Base-by-base conservation (phyloP, 2,329 filamentous ascomycete species). In the Venturia effusa region DNA sequence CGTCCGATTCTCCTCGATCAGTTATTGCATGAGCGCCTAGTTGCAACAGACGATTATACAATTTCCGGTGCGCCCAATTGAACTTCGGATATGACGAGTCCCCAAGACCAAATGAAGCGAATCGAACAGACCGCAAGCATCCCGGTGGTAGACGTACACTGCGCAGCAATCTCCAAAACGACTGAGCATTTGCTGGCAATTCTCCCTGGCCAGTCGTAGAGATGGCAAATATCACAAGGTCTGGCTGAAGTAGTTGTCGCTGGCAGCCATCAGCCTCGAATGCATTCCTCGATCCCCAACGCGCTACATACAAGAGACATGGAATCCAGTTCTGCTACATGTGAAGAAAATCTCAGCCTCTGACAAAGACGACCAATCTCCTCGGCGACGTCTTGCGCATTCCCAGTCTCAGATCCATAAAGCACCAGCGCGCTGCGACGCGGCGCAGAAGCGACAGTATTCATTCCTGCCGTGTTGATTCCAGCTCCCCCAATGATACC, bases 201-300 rank as follows among this genome's bases (percentile, higher is more conserved):
- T 97, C 92, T 6, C 94, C 94, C 76, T 99, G 93, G 5, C 94
- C 94, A 0, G 94, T 96, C 0, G 94, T 99, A 5, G 94, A 95
- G 24, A 95, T 80, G 66, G 91, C 86, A 70, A 99, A 89, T 61
- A 97, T 79, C 32, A 91, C 84, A 24, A 93, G 75, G 0, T 76
- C 72, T 63, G 77, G 72, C 64, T 77, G 75, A 37, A 78, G 69
- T 34, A 81, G 67, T 69, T 80, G 77, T 67, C 74, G 74, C 73
- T 79, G 55, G 19, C 41, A 57, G 19, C 13, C 13, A 63, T 63
- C 61, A 65, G 60, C 27, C 27, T 41, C 19, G 4, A n/a, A 37
- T 30, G 40, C 19, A 41, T 2, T 30, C 27, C 22, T 59, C 54
- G 51, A 39, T 65, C 30, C 24, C 5, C 39, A 11, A 59, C 24